Evolutionary conservation across 1,284 basidiomycete genomes (phyloP).

Genomic region (Leccinum pseudoinsigne): DNA sequence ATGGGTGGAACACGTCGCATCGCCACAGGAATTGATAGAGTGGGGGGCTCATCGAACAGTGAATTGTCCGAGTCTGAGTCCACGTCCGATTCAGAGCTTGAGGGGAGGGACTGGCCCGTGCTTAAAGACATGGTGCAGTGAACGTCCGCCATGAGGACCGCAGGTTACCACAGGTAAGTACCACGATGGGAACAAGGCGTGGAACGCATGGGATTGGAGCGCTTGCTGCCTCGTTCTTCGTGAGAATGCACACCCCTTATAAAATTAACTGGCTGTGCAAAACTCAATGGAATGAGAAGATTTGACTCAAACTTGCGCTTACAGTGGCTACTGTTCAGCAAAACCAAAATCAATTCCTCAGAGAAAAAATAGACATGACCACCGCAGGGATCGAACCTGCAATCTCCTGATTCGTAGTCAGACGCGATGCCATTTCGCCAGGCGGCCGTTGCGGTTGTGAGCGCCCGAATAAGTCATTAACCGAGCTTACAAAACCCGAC

Average conservation of each 20-base stretch:
- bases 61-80: slow-evolving; percentile 37
- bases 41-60: slow-evolving; percentile 41
- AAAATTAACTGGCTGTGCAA: background rate
- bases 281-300: background rate
- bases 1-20: slow-evolving; percentile 49
- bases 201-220: background rate
- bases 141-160: background rate
- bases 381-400: slow-evolving; percentile 49
- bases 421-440: slow-evolving; percentile 70
- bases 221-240: slow-evolving; percentile 9
- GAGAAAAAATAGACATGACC: slow-evolving; percentile 16
- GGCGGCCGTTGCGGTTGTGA: slow-evolving; percentile 30
- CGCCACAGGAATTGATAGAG: slow-evolving; percentile 17
- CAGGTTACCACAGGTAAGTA: background rate
- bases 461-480: slow-evolving; percentile 40
- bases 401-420: slow-evolving; percentile 72
- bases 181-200: background rate
- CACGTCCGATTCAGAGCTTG: slow-evolving; percentile 2
- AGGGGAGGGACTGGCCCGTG: slow-evolving; percentile 2
- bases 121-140: slow-evolving; percentile 15
- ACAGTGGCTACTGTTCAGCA: background rate
- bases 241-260: slow-evolving; percentile 22
- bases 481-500: slow-evolving; percentile 5
- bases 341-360: background rate
- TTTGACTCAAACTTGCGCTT: background rate